phyloP scores from a whole-genome alignment of 2,329 filamentous ascomycete species.

The Lachnellula subtilissima region DNA sequence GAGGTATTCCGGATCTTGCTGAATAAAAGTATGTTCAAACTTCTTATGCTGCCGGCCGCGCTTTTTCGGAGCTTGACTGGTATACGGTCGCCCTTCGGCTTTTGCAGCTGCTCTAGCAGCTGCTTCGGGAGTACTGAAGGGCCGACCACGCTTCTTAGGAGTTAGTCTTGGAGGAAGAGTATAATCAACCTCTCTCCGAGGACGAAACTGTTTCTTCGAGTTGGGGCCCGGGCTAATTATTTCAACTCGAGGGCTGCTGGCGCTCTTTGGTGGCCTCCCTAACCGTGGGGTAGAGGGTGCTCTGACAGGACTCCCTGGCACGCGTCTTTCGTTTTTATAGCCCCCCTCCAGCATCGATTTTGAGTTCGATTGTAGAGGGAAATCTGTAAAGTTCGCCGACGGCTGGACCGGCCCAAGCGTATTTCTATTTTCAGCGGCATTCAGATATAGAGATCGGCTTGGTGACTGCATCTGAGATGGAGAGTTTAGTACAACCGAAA shows the following conservation, averaged over 20 bases:
- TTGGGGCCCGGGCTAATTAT: neutral
- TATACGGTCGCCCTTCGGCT: neutral
- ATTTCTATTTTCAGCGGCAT: neutral
- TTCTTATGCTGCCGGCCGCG: constrained; percentile 12
- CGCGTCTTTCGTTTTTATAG: neutral
- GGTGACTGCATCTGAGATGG: neutral
- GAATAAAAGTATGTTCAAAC: constrained; percentile 2
- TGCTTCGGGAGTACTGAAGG: constrained; percentile 14
- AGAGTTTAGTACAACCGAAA: neutral
- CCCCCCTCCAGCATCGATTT: neutral
- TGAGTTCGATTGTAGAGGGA: neutral
- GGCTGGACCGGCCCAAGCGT: neutral
- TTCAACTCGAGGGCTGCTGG: constrained; percentile 1
- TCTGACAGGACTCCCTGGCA: neutral
- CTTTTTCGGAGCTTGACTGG: constrained; percentile 9
- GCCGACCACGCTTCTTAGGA: constrained; percentile 15
- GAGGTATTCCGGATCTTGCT: constrained; percentile 40
- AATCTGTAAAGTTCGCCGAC: neutral
- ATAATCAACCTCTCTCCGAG: neutral
- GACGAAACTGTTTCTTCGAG: neutral
- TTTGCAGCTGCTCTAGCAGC: constrained; percentile 12
- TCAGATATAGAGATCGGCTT: neutral
- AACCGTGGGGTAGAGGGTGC: neutral
- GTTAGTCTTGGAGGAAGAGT: neutral
- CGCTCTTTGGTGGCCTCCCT: neutral